Percentiles rank a stretch among this genome's conserved stretches.
Evolutionary conservation across 1,284 basidiomycete genomes (phyloP).

Genomic region (Pseudozyma hubeiensis): DNA sequence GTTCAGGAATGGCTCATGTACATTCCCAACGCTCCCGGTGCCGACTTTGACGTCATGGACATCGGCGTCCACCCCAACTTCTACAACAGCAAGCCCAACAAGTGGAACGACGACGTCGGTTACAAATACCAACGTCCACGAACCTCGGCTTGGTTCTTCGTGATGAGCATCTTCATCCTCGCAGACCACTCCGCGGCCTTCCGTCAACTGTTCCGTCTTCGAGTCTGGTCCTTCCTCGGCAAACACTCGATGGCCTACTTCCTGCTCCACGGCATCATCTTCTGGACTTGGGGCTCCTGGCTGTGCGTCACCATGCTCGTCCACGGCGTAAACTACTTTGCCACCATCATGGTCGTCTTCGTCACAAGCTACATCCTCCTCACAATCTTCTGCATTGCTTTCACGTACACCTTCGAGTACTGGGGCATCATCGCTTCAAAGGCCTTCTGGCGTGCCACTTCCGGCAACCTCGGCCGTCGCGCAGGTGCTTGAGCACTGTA

Average conservation of each 20-base stretch:
- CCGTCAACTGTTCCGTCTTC: conserved; percentile 54
- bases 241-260: conserved; percentile 58
- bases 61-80: conserved; percentile 60
- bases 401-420: conserved; percentile 60
- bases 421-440: conserved; percentile 59
- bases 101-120: conserved; percentile 30
- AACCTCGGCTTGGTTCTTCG: conserved; percentile 46
- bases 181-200: conserved; percentile 52
- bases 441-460: conserved; percentile 54
- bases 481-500: conserved; percentile 18
- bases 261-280: conserved; percentile 59
- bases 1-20: conserved; percentile 47
- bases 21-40: conserved; percentile 36
- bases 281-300: conserved; percentile 62
- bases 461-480: conserved; percentile 50
- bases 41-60: conserved; percentile 42
- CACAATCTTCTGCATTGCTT: conserved; percentile 49
- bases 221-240: conserved; percentile 57
- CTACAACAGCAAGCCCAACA: conserved; percentile 40
- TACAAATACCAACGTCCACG: conserved; percentile 44
- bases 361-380: conserved; percentile 51
- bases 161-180: conserved; percentile 57
- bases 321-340: conserved; percentile 47
- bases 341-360: conserved; percentile 53
- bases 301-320: conserved; percentile 49